Conservation (phyloP, 805 yeast genomes). For the Groenewaldozyma tartarivorans region DNA sequence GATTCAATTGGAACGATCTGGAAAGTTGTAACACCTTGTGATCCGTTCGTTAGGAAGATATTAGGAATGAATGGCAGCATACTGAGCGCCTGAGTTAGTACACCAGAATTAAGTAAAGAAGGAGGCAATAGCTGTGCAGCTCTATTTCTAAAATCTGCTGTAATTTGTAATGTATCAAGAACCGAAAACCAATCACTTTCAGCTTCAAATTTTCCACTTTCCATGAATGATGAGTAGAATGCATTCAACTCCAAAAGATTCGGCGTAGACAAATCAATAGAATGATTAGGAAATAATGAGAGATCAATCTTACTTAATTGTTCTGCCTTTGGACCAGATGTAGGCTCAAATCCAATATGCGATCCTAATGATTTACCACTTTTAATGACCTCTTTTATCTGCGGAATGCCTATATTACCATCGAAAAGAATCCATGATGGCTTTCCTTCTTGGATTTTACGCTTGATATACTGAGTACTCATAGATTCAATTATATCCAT, state of each 20-base stretch:
- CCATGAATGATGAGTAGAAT: conserved; percentile 42
- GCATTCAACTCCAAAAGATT: conserved; percentile 52
- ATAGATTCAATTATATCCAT: conserved; percentile 60
- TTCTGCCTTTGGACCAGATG: conserved; percentile 55
- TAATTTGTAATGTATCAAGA: conserved; percentile 49
- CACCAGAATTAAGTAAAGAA: conserved; percentile 32
- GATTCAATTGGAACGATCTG: conserved; percentile 26
- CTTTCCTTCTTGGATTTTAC: conserved; percentile 31
- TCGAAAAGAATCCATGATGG: conserved; percentile 55
- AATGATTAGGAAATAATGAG: conserved; percentile 36
- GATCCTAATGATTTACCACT: conserved; percentile 22
- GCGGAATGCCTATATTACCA: conserved; percentile 48
- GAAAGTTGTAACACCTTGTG: conserved; percentile 45
- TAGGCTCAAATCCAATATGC: conserved; percentile 60
- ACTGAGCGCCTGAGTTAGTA: conserved; percentile 46
- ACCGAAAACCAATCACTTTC: conserved; percentile 63
- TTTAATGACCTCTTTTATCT: conserved; percentile 31
- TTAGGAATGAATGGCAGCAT: conserved; percentile 67
- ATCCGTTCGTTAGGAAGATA: conserved; percentile 58
- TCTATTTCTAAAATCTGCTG: conserved; percentile 35
- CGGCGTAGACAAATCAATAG: conserved; percentile 49
- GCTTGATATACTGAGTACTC: conserved; percentile 33
- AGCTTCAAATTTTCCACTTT: conserved; percentile 38
- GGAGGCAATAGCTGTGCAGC: conserved; percentile 19
- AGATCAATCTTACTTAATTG: conserved; percentile 31